Evolutionary conservation across 345 rosid species (phyloP).

Genomic region (Sapria himalayana): DNA sequence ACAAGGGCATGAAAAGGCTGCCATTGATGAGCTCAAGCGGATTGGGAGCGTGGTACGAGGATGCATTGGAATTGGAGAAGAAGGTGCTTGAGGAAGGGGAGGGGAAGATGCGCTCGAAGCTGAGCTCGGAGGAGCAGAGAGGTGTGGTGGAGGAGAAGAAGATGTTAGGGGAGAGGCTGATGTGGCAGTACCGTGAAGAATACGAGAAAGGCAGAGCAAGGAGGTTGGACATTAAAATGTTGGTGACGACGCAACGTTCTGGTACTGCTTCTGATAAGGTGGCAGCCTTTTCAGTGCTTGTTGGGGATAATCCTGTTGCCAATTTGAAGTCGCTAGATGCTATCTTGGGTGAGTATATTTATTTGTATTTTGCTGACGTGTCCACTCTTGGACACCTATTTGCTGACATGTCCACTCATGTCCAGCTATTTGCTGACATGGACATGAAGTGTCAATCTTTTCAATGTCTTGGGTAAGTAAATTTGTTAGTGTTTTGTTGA

Average conservation of each 20-base stretch:
- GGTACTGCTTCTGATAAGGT: slow-evolving; percentile 91
- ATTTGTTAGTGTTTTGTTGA: too few species aligned
- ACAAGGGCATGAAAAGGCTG: slow-evolving; percentile 38
- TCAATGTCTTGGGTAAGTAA: too few species aligned
- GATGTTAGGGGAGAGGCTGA: slow-evolving; percentile 60
- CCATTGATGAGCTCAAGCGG: slow-evolving; percentile 53
- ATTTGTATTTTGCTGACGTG: too few species aligned
- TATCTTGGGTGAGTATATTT: slow-evolving; percentile 37
- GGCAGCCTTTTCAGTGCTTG: slow-evolving; percentile 65
- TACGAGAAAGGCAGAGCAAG: slow-evolving; percentile 47
- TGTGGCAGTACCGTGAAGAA: slow-evolving; percentile 58
- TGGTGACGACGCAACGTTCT: slow-evolving; percentile 64
- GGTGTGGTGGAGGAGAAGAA: slow-evolving; percentile 38
- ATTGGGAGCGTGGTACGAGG: slow-evolving; percentile 56
- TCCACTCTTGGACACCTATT: too few species aligned
- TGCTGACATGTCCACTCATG: too few species aligned
- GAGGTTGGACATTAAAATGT: slow-evolving; percentile 71
- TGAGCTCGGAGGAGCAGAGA: slow-evolving; percentile 31
- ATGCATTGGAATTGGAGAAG: slow-evolving; percentile 52
- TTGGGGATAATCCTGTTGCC: slow-evolving; percentile 80
- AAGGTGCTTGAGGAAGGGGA: slow-evolving; percentile 35
- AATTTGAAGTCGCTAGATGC: slow-evolving; percentile 86
- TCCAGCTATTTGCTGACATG: too few species aligned
- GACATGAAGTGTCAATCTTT: too few species aligned
- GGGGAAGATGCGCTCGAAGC: slow-evolving; percentile 14